Percentiles rank a stretch among this genome's conserved stretches.
These are phyloP conservation scores for Aspergillus fischeri DNA, from an alignment of 2,329 filamentous ascomycete genomes.

Conservation along the genomic window DNA sequence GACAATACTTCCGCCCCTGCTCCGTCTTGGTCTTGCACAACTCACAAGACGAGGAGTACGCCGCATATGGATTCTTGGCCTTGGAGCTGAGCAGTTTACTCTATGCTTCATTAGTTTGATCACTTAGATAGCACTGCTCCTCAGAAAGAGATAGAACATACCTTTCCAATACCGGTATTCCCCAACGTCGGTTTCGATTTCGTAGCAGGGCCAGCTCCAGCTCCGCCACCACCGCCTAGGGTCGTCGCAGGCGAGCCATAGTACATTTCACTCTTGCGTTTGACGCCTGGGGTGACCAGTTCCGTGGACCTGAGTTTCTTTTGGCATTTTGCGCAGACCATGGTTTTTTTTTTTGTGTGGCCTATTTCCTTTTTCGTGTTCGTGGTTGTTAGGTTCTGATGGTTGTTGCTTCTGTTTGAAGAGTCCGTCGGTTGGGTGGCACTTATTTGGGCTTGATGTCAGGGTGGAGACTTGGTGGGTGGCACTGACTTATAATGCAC, in stretches of 20 bases:
- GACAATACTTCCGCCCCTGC: conserved; percentile 57
- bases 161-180: conserved; percentile 58
- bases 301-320: conserved; percentile 58
- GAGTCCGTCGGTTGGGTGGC: not conserved
- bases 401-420: not conserved
- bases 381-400: not conserved
- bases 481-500: not conserved
- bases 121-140: not conserved
- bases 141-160: conserved; percentile 23
- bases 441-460: conserved; percentile 1
- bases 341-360: conserved; percentile 26
- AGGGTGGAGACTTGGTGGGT: not conserved
- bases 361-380: not conserved
- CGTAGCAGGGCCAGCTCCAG: conserved; percentile 6
- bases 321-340: conserved; percentile 64
- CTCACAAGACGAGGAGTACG: conserved; percentile 59
- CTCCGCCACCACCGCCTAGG: conserved; percentile 30
- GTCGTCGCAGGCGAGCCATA: conserved; percentile 53
- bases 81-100: conserved; percentile 62
- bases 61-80: conserved; percentile 63
- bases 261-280: conserved; percentile 65
- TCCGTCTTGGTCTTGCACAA: conserved; percentile 62
- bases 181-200: conserved; percentile 49
- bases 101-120: conserved; percentile 28
- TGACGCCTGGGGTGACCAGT: conserved; percentile 61